Conservation (phyloP, 768 basidiomycete genomes). For the Sporobolomyces pararoseus region DNA sequence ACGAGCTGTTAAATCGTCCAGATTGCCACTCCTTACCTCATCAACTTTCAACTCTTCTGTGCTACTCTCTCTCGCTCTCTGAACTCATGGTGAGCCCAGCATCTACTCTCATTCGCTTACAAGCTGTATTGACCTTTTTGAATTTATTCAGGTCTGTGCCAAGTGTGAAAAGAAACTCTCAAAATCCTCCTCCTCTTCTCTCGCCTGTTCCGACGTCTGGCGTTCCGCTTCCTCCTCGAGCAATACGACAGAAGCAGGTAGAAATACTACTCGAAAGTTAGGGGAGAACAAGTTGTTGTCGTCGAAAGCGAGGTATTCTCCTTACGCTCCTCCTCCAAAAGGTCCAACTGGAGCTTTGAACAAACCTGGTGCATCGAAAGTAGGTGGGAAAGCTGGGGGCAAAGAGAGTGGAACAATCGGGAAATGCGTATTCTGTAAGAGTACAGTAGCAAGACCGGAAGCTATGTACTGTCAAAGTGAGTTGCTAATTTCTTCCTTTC, state of each 20-base stretch:
- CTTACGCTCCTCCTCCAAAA: constrained; percentile 30
- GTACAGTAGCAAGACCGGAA: constrained; percentile 22
- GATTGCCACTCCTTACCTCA: neutral
- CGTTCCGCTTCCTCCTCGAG: neutral
- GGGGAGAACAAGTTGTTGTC: constrained; percentile 41
- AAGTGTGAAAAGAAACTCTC: constrained; percentile 41
- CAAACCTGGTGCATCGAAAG: constrained; percentile 1
- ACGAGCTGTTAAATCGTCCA: too few species aligned
- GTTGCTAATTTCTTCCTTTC: neutral
- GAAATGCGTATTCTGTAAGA: constrained; percentile 33
- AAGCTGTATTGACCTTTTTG: too few species aligned
- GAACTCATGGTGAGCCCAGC: neutral
- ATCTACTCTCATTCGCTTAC: too few species aligned
- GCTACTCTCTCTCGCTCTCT: neutral
- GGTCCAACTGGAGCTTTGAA: neutral
- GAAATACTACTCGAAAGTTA: constrained; percentile 24
- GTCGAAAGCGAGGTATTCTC: constrained; percentile 32
- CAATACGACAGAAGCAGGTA: constrained; percentile 1
- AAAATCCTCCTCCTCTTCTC: constrained; percentile 13
- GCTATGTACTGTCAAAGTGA: constrained; percentile 41
- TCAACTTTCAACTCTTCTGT: neutral
- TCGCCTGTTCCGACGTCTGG: constrained; percentile 36
- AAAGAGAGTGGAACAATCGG: constrained; percentile 26
- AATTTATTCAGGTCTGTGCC: constrained; percentile 41
- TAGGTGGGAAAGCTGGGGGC: neutral